Base-by-base conservation (phyloP, 148 eudicot species). In the Nepenthes gracilis region DNA sequence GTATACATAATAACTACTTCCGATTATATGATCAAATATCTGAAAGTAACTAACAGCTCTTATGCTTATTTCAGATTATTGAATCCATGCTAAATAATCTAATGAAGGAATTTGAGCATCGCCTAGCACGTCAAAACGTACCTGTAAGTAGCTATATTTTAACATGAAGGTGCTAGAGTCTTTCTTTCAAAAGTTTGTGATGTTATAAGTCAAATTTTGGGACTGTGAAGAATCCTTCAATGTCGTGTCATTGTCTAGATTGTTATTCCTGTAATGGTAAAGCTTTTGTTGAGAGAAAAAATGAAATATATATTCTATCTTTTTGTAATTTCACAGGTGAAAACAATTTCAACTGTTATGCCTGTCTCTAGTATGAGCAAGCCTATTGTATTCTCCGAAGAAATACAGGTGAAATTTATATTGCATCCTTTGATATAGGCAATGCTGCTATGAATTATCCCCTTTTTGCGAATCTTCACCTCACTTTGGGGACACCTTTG, bases 51-150 rank as follows among this genome's bases (percentile, higher is more conserved):
- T 49, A 6, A 49, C 15, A 5, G 53, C 53, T n/a, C 53, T n/a
- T 11, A 6, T 49, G 53, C 12, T 49, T 49, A 6, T n/a, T 0
- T 11, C 81, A 91, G 97, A 73, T 91, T 61, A 84, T 91, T 49
- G 95, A 87, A 60, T 65, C 71, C 55, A 75, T 81, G 70, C 79
- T 91, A 10, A 79, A 77, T 57, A 87, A 77, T 75, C 77, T 91
- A 48, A 72, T 80, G 75, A 95, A 87, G 72, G 92, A 91, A 58
- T 85, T 83, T 73, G 87, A 87, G 73, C 75, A 73, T 13, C 85
- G 82, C 40, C 40, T 87, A 48, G 75, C 74, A 43, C 56, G 57
- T 69, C 90, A 84, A 72, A 36, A 62, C 58, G 86, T 69, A 43
- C 66, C 74, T 77, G 97, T 90, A 71, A 47, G 78, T 60, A 11